Evolutionary conservation across 1,139 yeast species (phyloP).

Genomic region (Geotrichum restrictum): DNA sequence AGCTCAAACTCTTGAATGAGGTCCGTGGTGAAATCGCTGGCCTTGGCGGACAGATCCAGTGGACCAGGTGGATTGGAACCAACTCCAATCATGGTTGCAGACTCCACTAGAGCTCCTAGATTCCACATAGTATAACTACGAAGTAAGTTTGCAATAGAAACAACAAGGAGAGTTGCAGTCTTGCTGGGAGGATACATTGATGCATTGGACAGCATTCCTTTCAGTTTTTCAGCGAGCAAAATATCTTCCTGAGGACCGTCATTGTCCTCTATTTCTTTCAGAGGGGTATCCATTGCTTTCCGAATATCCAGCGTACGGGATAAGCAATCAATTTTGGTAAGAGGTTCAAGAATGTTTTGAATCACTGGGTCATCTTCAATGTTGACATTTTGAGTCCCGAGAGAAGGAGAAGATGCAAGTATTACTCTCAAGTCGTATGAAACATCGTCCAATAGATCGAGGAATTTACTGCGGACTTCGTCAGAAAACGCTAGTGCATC

Average conservation of each 20-base stretch:
- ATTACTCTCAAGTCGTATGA: slow-evolving; percentile 24
- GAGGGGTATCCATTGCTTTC: slow-evolving; percentile 22
- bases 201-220: slow-evolving; percentile 13
- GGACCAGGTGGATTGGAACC: background rate
- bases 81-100: slow-evolving; percentile 12
- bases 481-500: slow-evolving; percentile 23
- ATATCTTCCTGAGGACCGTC: slow-evolving; percentile 10
- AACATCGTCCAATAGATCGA: slow-evolving; percentile 26
- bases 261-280: slow-evolving; percentile 19
- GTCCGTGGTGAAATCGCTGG: slow-evolving; percentile 12
- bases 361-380: slow-evolving; percentile 18
- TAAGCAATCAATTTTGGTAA: slow-evolving; percentile 24
- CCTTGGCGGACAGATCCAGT: slow-evolving; percentile 16
- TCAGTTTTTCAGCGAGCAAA: slow-evolving; percentile 12
- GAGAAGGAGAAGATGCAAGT: slow-evolving; percentile 9
- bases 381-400: background rate
- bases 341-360: slow-evolving; percentile 21
- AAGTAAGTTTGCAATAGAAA: slow-evolving; percentile 22
- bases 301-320: slow-evolving; percentile 24
- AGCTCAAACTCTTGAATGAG: slow-evolving; percentile 19
- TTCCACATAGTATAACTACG: slow-evolving; percentile 29
- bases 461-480: slow-evolving; percentile 21
- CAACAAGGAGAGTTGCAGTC: slow-evolving; percentile 14
- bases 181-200: slow-evolving; percentile 12
- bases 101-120: slow-evolving; percentile 22